phyloP scores from a whole-genome alignment of 2,329 filamentous ascomycete genomes.

The Xylariaceae sp. region DNA sequence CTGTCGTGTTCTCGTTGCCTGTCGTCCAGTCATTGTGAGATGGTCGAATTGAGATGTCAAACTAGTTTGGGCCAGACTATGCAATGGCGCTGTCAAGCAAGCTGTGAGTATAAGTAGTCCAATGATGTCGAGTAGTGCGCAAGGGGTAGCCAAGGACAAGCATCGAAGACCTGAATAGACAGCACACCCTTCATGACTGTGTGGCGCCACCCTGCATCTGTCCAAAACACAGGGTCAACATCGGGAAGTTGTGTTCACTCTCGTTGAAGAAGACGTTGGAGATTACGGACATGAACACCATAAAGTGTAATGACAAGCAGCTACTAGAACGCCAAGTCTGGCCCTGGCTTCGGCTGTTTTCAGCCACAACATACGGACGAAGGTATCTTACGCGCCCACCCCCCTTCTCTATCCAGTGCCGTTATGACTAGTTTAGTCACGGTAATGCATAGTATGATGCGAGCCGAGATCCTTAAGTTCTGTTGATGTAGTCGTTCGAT shows the following conservation, averaged over 20 bases:
- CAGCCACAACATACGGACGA: slow-evolving; percentile 28
- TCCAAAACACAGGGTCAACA: slow-evolving; percentile 22
- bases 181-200: slow-evolving; percentile 23
- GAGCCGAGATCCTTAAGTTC: slow-evolving; percentile 18
- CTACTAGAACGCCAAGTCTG: slow-evolving; percentile 23
- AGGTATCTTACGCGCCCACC: slow-evolving; percentile 16
- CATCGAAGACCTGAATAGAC: slow-evolving; percentile 11
- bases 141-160: slow-evolving; percentile 16
- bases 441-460: slow-evolving; percentile 21
- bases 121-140: slow-evolving; percentile 13
- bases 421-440: slow-evolving; percentile 2
- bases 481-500: slow-evolving; percentile 24
- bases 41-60: slow-evolving; percentile 13
- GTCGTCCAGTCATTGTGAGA: slow-evolving; percentile 30
- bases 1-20: slow-evolving; percentile 32
- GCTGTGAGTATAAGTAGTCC: slow-evolving; percentile 28
- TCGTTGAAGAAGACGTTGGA: slow-evolving; percentile 19
- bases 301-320: slow-evolving; percentile 23
- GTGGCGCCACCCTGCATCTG: slow-evolving; percentile 30
- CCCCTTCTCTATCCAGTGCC: slow-evolving; percentile 5
- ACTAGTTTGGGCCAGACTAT: slow-evolving; percentile 6
- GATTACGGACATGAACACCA: slow-evolving; percentile 16
- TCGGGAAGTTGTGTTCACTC: slow-evolving; percentile 22
- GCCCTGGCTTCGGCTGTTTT: slow-evolving; percentile 22
- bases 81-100: slow-evolving; percentile 14